Evolutionary conservation across 176 grass and related monocot species (phyloP).

Genomic region (Aegilops tauschii): DNA sequence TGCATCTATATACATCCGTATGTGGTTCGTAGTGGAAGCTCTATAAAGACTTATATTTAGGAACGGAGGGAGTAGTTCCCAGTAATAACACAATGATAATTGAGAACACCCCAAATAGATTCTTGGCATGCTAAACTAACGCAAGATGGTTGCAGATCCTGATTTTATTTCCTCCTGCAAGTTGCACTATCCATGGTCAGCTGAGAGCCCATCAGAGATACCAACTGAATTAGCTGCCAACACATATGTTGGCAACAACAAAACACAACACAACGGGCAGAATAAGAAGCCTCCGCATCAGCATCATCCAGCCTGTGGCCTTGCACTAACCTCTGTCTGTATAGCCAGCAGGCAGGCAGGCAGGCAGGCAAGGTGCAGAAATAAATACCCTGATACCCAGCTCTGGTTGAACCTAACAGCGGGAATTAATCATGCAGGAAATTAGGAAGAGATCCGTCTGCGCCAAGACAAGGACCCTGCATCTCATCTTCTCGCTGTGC

Average conservation of each 20-base stretch:
- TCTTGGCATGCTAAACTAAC: not conserved
- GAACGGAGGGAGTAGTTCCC: no score
- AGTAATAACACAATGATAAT: no score
- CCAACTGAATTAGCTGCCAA: constrained; percentile 16
- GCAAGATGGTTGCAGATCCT: not conserved
- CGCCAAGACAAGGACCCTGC: constrained; percentile 34
- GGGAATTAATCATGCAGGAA: constrained; percentile 38
- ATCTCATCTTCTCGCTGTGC: constrained; percentile 19
- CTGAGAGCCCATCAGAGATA: not conserved
- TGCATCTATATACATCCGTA: no score
- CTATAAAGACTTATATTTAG: no score
- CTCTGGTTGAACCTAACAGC: constrained; percentile 47
- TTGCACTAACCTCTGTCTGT: constrained; percentile 10
- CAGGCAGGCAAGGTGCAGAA: not conserved
- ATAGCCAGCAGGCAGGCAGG: not conserved
- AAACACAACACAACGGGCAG: not conserved
- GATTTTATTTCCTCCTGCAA: not conserved
- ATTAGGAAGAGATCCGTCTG: constrained; percentile 13
- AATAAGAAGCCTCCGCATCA: constrained; percentile 19
- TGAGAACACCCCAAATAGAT: not conserved
- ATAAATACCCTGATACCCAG: constrained; percentile 22
- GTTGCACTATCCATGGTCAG: constrained; percentile 1
- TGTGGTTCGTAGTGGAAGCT: no score
- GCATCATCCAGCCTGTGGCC: constrained; percentile 37
- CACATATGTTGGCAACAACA: not conserved